Conservation (phyloP, 148 eudicot species). For the Amaranthus hypochondriacus region DNA sequence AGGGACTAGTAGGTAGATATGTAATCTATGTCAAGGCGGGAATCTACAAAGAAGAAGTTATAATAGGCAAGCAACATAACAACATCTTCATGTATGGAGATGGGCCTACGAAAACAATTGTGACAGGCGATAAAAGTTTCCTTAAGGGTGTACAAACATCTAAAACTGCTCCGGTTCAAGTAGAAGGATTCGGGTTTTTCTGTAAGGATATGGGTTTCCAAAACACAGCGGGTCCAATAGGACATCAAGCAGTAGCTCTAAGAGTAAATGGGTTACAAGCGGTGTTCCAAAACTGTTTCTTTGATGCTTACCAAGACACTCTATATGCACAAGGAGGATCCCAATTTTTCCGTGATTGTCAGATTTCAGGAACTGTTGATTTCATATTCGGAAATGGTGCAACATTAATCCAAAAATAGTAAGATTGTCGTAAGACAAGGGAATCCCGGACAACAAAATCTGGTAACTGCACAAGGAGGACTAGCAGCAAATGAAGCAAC, state of each 20-base stretch:
- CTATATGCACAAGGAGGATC: conserved; percentile 43
- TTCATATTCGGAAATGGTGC: conserved; percentile 52
- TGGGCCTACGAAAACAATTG: conserved; percentile 41
- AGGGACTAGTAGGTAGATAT: conserved; percentile 26
- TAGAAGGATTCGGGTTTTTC: conserved; percentile 36
- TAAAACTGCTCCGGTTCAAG: conserved; percentile 34
- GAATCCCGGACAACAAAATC: conserved; percentile 26
- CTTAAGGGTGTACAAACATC: conserved; percentile 18
- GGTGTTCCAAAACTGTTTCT: conserved; percentile 39
- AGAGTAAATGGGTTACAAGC: conserved; percentile 32
- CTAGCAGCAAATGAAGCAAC: conserved; percentile 16
- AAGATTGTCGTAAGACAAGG: conserved; percentile 33
- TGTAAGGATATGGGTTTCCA: conserved; percentile 39
- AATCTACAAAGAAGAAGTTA: conserved; percentile 38
- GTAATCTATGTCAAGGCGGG: conserved; percentile 56
- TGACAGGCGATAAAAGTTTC: conserved; percentile 39
- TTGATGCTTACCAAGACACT: conserved; percentile 61
- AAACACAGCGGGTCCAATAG: conserved; percentile 52
- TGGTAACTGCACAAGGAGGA: conserved; percentile 50
- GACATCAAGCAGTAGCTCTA: conserved; percentile 57
- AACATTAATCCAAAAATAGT: conserved; percentile 36
- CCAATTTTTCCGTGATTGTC: conserved; percentile 55
- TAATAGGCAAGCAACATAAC: conserved; percentile 25
- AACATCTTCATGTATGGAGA: conserved; percentile 56
- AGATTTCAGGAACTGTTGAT: conserved; percentile 52